Base-by-base conservation (phyloP, 177 flowering plant species). In the Vitis hybrid region DNA sequence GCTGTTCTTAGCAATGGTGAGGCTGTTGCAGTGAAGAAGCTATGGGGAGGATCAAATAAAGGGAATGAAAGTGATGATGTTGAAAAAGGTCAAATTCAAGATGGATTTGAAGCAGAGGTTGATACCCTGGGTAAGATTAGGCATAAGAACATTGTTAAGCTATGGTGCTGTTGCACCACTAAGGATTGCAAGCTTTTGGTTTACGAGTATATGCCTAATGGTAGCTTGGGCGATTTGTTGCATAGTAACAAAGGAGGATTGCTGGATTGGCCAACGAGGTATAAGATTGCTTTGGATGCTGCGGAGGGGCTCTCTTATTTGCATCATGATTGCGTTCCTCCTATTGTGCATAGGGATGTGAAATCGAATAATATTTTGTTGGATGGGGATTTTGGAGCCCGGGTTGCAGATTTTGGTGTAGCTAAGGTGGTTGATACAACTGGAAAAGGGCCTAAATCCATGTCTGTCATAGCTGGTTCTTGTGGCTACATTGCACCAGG, bases 401-500 rank as follows among this genome's bases (percentile, higher is more conserved):
- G 88, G 56, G 87, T 90, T 32, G 89, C 94, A 0, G 94, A 90
- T 82, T 90, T 90, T 56, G 94, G 94, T 4, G 87, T 90, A 10
- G 94, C 94, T 35, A 90, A 88, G 80, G 88, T 77, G n/a, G 84
- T 90, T 52, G 94, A 88, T 70, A 62, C 68, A 0, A 69, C 76
- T 11, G 91, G 80, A 2, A 87, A 82, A 66, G 86, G 84, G 4
- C 81, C 74, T 41, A 78, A 87, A 63, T 85, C 94, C 51, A 90
- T 90, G 94, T 87, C 94, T n/a, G 82, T 81, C 6, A 88, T 90
- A 50, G 91, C 91, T 2, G 94, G 94, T 10, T 90, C 94, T 30
- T 85, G 94, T 74, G 94, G 94, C 50, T 90, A 90, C 75, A 88
- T 90, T 73, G 91, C 91, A 11, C 93, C 93, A 77, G 93, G 93